phyloP scores from a whole-genome alignment of 2,329 filamentous ascomycete species.

The Fusarium chlamydosporum region DNA sequence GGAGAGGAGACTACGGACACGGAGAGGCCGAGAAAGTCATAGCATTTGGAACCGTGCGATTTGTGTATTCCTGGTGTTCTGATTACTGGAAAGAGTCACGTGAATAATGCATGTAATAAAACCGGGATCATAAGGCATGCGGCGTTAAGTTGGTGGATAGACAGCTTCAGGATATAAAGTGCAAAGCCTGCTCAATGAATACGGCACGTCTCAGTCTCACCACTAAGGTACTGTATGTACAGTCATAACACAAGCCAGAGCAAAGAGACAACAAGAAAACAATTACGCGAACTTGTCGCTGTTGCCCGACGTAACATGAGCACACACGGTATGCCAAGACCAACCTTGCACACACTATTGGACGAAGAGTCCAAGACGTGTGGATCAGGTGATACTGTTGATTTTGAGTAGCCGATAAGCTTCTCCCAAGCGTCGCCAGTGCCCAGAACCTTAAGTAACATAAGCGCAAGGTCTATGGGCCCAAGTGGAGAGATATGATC shows the following conservation, averaged over 20 bases:
- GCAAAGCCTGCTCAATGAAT: constrained; percentile 10
- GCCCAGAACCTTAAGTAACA: constrained; percentile 46
- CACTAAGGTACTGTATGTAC: neutral
- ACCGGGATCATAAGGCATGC: neutral
- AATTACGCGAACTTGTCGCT: constrained; percentile 15
- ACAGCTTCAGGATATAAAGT: neutral
- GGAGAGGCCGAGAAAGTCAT: neutral
- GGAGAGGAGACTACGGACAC: constrained; percentile 12
- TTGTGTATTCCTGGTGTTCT: neutral
- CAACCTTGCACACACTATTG: constrained; percentile 24
- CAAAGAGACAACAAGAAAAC: constrained; percentile 5
- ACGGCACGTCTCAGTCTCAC: constrained; percentile 15
- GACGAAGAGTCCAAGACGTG: constrained; percentile 16
- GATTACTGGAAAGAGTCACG: neutral
- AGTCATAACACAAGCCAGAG: neutral
- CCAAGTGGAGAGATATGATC: constrained; percentile 25
- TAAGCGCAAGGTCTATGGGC: constrained; percentile 40
- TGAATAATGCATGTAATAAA: neutral
- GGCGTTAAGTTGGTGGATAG: neutral
- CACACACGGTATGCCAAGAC: constrained; percentile 26
- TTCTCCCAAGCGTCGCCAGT: constrained; percentile 37
- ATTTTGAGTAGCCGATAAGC: constrained; percentile 44
- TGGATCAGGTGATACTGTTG: constrained; percentile 26
- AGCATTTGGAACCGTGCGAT: neutral
- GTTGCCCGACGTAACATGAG: constrained; percentile 18